Percentiles rank a stretch among this genome's conserved stretches.
These are phyloP conservation scores for Rhodamnia rubescens DNA, from an alignment of 345 rosid genomes.

Conservation along the genomic window DNA sequence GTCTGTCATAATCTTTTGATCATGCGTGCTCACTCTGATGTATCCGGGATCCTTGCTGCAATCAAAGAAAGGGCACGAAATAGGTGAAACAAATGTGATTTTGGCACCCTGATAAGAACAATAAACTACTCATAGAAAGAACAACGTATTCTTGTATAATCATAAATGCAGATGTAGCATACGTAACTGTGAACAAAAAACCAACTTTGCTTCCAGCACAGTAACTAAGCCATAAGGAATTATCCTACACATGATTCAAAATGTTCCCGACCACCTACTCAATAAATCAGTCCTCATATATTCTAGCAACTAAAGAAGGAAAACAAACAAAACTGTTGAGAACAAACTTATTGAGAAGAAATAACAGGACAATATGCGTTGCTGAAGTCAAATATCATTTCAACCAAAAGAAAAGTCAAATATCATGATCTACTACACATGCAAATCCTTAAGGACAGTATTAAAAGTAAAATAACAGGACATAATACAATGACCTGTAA, in stretches of 20 bases:
- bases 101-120: neutral
- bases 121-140: neutral
- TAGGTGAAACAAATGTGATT: neutral
- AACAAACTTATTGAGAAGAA: neutral
- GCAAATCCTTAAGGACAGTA: neutral
- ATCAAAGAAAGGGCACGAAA: neutral
- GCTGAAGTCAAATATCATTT: neutral
- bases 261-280: neutral
- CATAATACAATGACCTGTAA: neutral
- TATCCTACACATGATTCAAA: neutral
- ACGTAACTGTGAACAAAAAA: neutral
- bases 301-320: neutral
- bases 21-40: slow-evolving; percentile 63
- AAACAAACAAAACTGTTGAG: neutral
- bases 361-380: neutral
- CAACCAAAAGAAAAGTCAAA: neutral
- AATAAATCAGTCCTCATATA: neutral
- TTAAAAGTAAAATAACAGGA: neutral
- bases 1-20: slow-evolving; percentile 72
- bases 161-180: neutral
- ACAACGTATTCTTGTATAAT: neutral
- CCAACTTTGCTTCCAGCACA: neutral
- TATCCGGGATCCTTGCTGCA: slow-evolving; percentile 96
- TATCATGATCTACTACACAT: neutral
- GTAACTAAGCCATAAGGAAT: neutral